These are phyloP conservation scores for Lactarius evosmus DNA, from an alignment of 768 basidiomycete genomes.

Conservation along the genomic window DNA sequence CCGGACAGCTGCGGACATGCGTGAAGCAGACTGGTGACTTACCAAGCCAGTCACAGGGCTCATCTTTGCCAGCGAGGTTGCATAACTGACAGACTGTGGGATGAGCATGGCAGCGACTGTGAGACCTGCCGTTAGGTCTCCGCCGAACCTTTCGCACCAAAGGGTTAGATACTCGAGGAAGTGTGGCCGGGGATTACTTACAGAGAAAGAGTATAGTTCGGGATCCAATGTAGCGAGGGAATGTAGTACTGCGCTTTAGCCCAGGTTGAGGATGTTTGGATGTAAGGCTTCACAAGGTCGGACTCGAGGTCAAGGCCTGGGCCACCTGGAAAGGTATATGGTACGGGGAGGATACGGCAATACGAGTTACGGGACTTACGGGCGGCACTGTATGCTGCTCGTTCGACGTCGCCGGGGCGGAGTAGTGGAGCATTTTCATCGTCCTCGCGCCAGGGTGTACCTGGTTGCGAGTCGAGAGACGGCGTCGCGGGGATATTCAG, in stretches of 20 bases:
- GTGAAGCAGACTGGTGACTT: conserved; percentile 32
- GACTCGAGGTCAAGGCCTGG: background rate
- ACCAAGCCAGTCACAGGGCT: conserved; percentile 85
- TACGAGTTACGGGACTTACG: background rate
- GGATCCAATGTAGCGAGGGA: conserved; percentile 77
- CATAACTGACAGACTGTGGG: conserved; percentile 89
- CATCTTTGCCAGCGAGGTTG: conserved; percentile 79
- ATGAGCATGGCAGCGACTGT: conserved; percentile 84
- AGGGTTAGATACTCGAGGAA: conserved; percentile 30
- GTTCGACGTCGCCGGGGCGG: conserved; percentile 18
- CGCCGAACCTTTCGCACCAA: conserved; percentile 48
- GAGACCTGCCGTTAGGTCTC: conserved; percentile 80
- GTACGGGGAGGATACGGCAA: background rate
- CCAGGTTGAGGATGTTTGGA: conserved; percentile 28
- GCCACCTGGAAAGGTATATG: background rate
- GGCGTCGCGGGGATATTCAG: background rate
- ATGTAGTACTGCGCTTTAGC: conserved; percentile 69
- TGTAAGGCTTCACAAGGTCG: conserved; percentile 8
- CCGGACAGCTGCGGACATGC: background rate
- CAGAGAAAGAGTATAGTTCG: conserved; percentile 66
- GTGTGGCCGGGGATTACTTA: conserved; percentile 38
- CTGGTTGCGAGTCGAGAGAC: conserved; percentile 8
- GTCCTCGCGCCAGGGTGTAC: conserved; percentile 20
- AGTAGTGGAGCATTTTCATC: conserved; percentile 20
- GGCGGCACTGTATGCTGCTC: background rate